Conservation (phyloP, 192 early-diverging fungal species). For the Coemansia sp. region DNA sequence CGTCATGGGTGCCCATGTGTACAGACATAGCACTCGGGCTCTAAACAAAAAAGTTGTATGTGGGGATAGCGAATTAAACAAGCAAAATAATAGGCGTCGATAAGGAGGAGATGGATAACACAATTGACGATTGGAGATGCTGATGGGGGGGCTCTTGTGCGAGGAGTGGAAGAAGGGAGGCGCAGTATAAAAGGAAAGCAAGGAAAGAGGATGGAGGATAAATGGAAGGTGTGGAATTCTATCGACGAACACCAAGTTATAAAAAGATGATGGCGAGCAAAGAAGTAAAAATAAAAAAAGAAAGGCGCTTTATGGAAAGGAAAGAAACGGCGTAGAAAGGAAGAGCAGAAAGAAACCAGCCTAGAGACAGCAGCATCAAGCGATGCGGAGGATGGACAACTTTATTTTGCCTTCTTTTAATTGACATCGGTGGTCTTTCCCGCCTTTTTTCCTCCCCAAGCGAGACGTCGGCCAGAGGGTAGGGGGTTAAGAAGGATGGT, state of each 20-base stretch:
- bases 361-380: background rate
- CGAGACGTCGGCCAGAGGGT: background rate
- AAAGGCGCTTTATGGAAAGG: background rate
- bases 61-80: background rate
- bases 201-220: background rate
- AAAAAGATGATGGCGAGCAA: background rate
- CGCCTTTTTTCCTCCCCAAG: background rate
- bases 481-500: background rate
- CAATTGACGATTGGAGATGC: background rate
- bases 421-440: background rate
- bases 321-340: background rate
- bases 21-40: slow-evolving; percentile 13
- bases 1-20: slow-evolving; percentile 23
- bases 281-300: background rate
- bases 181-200: background rate
- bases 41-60: slow-evolving; percentile 1
- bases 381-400: background rate
- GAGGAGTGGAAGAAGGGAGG: background rate
- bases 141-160: background rate
- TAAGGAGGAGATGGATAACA: background rate
- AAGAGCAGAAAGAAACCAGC: background rate
- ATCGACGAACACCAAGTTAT: background rate
- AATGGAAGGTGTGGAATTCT: slow-evolving; percentile 7
- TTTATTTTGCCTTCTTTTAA: background rate
- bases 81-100: background rate